These are phyloP conservation scores for Talaromyces funiculosus DNA, from an alignment of 2,329 filamentous ascomycete genomes.

Conservation along the genomic window DNA sequence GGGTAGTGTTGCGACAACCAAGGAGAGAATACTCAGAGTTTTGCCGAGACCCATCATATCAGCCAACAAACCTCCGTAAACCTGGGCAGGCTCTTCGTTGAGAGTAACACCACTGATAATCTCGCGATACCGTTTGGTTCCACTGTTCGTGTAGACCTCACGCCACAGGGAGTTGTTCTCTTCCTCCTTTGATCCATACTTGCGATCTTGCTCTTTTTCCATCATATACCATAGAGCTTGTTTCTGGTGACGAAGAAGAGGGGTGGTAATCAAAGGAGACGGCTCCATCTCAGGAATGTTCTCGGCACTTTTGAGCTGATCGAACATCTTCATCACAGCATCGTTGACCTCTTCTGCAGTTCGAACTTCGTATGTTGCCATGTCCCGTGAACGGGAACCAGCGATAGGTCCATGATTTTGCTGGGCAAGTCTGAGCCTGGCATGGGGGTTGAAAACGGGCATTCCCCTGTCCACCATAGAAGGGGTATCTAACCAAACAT, in stretches of 20 bases:
- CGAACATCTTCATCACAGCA: constrained; percentile 82
- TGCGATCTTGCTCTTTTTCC: constrained; percentile 63
- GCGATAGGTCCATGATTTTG: constrained; percentile 25
- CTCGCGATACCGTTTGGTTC: constrained; percentile 66
- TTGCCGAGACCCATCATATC: constrained; percentile 91
- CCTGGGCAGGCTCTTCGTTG: constrained; percentile 57
- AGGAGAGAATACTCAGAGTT: constrained; percentile 75
- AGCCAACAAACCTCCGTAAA: constrained; percentile 67
- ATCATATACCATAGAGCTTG: constrained; percentile 85
- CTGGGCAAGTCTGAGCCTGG: constrained; percentile 42
- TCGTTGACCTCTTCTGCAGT: constrained; percentile 81
- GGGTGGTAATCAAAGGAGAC: constrained; percentile 55
- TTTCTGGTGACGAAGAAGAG: constrained; percentile 78
- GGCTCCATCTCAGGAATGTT: constrained; percentile 70
- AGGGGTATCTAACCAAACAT: constrained; percentile 63
- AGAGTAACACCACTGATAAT: constrained; percentile 72
- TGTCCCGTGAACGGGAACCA: constrained; percentile 21
- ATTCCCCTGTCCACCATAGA: constrained; percentile 62
- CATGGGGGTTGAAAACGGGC: constrained; percentile 72
- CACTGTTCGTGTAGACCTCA: constrained; percentile 50
- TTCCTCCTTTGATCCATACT: constrained; percentile 54
- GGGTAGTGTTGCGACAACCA: constrained; percentile 62
- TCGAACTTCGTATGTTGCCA: constrained; percentile 44
- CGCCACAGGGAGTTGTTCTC: constrained; percentile 74
- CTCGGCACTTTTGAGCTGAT: constrained; percentile 70